Conservation (phyloP, 2,329 filamentous ascomycete genomes). For the Ceratocystis variospora region DNA sequence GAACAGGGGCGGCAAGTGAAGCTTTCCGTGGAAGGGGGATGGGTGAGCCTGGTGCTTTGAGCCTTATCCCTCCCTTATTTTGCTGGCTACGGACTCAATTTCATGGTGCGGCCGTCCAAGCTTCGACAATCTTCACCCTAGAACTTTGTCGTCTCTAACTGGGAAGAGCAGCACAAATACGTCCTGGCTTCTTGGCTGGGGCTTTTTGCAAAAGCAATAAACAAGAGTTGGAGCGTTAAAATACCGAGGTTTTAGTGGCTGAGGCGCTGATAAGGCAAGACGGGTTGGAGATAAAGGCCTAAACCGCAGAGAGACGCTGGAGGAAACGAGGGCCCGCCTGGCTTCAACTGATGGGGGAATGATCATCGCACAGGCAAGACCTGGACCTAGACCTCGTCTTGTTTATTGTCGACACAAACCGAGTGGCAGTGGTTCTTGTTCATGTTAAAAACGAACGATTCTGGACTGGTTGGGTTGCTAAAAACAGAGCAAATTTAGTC, state of each 20-base stretch:
- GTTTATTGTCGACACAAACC: no score
- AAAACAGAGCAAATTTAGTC: no score
- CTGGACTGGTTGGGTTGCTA: no score
- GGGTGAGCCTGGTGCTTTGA: not conserved
- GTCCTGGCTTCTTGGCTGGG: no score
- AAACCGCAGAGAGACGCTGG: not conserved
- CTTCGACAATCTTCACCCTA: not conserved
- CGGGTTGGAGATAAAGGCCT: slow-evolving; percentile 1
- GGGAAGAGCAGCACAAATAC: not conserved
- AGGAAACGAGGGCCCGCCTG: not conserved
- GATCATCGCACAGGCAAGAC: not conserved
- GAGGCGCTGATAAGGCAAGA: not conserved
- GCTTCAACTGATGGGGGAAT: not conserved
- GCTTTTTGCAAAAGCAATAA: not conserved
- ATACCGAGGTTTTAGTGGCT: not conserved
- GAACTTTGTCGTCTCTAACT: not conserved
- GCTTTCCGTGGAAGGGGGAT: not conserved
- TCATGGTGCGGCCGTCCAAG: not conserved
- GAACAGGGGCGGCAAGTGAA: not conserved
- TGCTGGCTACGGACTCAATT: not conserved
- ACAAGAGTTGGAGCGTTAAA: not conserved
- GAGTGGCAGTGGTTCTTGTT: no score
- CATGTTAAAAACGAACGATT: no score
- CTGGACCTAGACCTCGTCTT: no score
- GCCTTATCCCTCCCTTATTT: not conserved